phyloP scores from a whole-genome alignment of 1,284 basidiomycete genomes.

The Meripilus lineatus region DNA sequence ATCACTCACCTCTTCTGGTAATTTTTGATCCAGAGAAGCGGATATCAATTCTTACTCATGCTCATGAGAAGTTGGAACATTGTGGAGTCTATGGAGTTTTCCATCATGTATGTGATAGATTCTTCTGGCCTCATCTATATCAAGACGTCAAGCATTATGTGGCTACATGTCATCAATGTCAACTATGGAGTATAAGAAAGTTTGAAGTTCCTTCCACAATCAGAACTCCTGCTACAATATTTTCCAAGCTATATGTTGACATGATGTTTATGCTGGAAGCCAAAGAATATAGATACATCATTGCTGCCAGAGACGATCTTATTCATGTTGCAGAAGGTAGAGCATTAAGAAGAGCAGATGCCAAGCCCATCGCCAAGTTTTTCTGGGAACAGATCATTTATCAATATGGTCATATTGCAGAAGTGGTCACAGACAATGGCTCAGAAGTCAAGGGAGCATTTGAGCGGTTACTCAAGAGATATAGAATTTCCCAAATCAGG shows the following conservation, averaged over 20 bases:
- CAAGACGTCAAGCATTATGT: slow-evolving; percentile 17
- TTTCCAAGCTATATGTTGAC: slow-evolving; percentile 31
- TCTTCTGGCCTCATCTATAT: slow-evolving; percentile 21
- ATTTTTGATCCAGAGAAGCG: no score
- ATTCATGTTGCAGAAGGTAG: slow-evolving; percentile 17
- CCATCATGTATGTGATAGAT: slow-evolving; percentile 11
- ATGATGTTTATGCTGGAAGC: slow-evolving; percentile 21
- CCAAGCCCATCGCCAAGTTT: slow-evolving; percentile 16
- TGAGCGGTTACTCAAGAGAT: neutral
- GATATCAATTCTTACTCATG: slow-evolving; percentile 6
- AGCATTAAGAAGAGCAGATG: slow-evolving; percentile 10
- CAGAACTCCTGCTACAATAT: slow-evolving; percentile 24
- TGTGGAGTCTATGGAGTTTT: slow-evolving; percentile 15
- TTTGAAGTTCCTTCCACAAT: slow-evolving; percentile 30
- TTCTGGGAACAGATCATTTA: slow-evolving; percentile 27
- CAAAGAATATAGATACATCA: slow-evolving; percentile 15
- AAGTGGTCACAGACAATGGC: slow-evolving; percentile 34
- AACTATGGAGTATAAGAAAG: slow-evolving; percentile 19
- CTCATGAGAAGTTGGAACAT: slow-evolving; percentile 20
- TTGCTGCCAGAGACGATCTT: slow-evolving; percentile 18
- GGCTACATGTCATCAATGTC: slow-evolving; percentile 33
- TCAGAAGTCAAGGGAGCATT: slow-evolving; percentile 18
- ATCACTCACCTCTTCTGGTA: no score
- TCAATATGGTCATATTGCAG: slow-evolving; percentile 29
- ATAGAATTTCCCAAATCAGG: slow-evolving; percentile 10